phyloP scores from a whole-genome alignment of 257 asterid genomes.

The Nemophila menziesii region DNA sequence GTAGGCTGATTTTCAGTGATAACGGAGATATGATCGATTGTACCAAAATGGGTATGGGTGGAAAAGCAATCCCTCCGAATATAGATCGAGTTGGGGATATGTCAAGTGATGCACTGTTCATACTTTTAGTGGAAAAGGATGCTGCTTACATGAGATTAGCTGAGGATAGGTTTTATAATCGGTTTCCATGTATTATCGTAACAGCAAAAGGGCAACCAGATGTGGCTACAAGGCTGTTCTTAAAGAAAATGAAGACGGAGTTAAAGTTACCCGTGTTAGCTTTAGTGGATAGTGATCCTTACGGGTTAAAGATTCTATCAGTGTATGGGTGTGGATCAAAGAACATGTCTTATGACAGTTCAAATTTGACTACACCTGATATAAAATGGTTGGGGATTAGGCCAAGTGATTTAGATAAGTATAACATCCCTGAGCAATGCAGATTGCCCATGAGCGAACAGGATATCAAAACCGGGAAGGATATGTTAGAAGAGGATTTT shows the following conservation, averaged over 20 bases:
- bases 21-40: conserved; percentile 84
- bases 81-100: conserved; percentile 87
- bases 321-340: conserved; percentile 82
- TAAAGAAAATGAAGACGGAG: conserved; percentile 76
- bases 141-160: conserved; percentile 83
- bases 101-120: conserved; percentile 81
- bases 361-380: conserved; percentile 71
- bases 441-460: conserved; percentile 81
- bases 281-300: conserved; percentile 80
- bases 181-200: conserved; percentile 78
- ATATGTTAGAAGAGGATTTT: conserved; percentile 83
- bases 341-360: conserved; percentile 90
- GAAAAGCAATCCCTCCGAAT: conserved; percentile 86
- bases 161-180: conserved; percentile 64
- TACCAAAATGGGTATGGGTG: conserved; percentile 91
- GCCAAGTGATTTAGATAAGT: conserved; percentile 79
- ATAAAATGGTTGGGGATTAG: conserved; percentile 87
- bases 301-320: conserved; percentile 67
- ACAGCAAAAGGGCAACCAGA: conserved; percentile 86
- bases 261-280: conserved; percentile 77
- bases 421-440: conserved; percentile 75
- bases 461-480: conserved; percentile 86
- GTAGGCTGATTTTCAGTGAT: conserved; percentile 66
- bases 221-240: conserved; percentile 68
- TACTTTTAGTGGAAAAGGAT: conserved; percentile 74